These are phyloP conservation scores for Malassezia yamatoensis DNA, from an alignment of 1,284 basidiomycete species.

Conservation along the genomic window DNA sequence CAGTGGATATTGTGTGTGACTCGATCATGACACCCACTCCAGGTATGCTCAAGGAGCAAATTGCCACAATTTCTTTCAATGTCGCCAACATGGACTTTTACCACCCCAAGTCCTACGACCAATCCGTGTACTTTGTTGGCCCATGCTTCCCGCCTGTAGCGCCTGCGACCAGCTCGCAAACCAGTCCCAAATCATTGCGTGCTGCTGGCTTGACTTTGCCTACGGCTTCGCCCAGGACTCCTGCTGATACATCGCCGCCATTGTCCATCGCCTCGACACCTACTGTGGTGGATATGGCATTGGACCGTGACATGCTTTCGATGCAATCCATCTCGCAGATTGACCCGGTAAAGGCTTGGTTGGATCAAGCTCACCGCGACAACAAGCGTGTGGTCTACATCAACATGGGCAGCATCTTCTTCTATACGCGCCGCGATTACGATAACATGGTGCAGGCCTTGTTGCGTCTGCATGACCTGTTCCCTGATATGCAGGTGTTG, in stretches of 20 bases:
- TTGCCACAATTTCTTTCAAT: constrained; percentile 22
- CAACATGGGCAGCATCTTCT: constrained; percentile 45
- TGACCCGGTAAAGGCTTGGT: constrained; percentile 21
- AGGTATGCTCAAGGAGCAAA: constrained; percentile 17
- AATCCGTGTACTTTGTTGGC: constrained; percentile 23
- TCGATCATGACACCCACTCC: constrained; percentile 24
- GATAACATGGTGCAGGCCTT: constrained; percentile 25
- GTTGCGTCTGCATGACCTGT: constrained; percentile 19
- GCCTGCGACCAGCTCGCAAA: constrained; percentile 18
- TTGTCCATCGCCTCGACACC: constrained; percentile 13
- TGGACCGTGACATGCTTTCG: constrained; percentile 16
- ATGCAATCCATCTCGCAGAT: background rate
- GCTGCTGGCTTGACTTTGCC: background rate
- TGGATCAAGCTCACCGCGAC: constrained; percentile 23
- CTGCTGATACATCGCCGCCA: background rate
- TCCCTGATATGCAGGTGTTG: constrained; percentile 22
- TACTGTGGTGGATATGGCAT: constrained; percentile 11
- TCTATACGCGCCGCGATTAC: constrained; percentile 29
- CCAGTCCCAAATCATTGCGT: constrained; percentile 18
- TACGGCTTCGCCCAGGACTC: constrained; percentile 4
- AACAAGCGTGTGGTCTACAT: constrained; percentile 35
- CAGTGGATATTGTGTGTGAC: constrained; percentile 20
- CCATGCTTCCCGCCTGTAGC: constrained; percentile 16
- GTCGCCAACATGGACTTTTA: constrained; percentile 24
- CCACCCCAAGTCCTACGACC: constrained; percentile 10